Conservation (phyloP, 495 filamentous ascomycete genomes). For the Parachaetomium inaequale region DNA sequence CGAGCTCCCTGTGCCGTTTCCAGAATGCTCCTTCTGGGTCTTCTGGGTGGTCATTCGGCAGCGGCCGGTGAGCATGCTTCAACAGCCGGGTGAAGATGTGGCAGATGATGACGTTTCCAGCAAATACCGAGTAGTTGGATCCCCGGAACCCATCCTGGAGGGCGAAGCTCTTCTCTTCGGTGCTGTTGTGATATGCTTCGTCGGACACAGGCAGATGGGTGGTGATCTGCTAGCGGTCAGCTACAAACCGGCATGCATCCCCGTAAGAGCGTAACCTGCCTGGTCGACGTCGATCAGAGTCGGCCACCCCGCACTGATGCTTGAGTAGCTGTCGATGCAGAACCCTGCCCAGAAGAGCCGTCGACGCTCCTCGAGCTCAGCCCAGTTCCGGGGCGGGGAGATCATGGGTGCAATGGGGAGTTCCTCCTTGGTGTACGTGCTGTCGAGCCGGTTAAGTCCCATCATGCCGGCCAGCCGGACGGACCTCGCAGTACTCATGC, state of each 20-base stretch:
- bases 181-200: constrained; percentile 37
- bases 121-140: constrained; percentile 39
- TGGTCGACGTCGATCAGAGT: constrained; percentile 41
- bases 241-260: not conserved
- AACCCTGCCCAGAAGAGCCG: constrained; percentile 53
- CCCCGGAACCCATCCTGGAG: constrained; percentile 40
- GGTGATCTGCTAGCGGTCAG: constrained; percentile 34
- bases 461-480: constrained; percentile 46
- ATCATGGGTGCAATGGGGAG: constrained; percentile 38
- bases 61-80: constrained; percentile 41
- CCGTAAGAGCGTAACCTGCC: constrained; percentile 19
- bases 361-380: constrained; percentile 51
- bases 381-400: constrained; percentile 40
- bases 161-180: constrained; percentile 31
- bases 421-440: constrained; percentile 25
- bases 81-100: constrained; percentile 41
- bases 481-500: constrained; percentile 42
- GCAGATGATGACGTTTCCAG: constrained; percentile 38
- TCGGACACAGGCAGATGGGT: constrained; percentile 46
- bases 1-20: constrained; percentile 46
- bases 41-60: constrained; percentile 38
- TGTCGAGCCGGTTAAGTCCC: constrained; percentile 48
- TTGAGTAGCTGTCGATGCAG: constrained; percentile 47
- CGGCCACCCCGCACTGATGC: constrained; percentile 49
- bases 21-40: constrained; percentile 43